Evolutionary conservation across 2,329 filamentous ascomycete genomes (phyloP), one percentile per base, ranked within the genome.

Genomic region (Penicillium sp.): DNA sequence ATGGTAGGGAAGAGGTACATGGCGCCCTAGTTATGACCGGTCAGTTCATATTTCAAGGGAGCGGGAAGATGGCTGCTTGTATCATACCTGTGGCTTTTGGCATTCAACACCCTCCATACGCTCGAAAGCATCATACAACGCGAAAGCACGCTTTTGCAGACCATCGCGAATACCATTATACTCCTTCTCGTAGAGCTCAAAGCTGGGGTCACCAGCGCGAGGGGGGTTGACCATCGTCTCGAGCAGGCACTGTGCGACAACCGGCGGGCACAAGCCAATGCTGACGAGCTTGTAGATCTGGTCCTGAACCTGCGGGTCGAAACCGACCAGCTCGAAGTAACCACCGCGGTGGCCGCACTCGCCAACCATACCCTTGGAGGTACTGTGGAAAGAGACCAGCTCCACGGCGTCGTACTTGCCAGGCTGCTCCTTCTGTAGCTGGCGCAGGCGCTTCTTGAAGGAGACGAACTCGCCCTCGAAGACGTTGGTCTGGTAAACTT

Each of bases 1-100:
- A 99, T 96, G 70, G 92, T 95, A 26, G 95, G 95, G 87, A 98
- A 99, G 72, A 99, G 90, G 82, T 99, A 99, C 95, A 99, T 99
- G 75, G 91, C 89, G 62, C 95, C 95, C 85, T 97, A 66, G 26
- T 38, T 10, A 51, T 45, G 2, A 38, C 16, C 10, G 25, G 37
- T 40, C 22, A 42, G 40, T 48, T 45, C 28, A 19, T 37, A 52
- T 30, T 33, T 6, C 37, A n/a, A 13, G 4, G 7, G 43, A 13
- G 28, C 13, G 6, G 22, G 22, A 4, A 53, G 13, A 16, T 10
- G 13, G 37, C 46, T 11, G 26, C 45, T 57, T 10, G 42, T 22
- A 16, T 76, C 79, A 61, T 76, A 87, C 85, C 74, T 86, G 91
- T 58, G 95, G 95, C 69, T 87, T 84, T 71, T 90, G 90, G 80